Conservation (phyloP, 352 stramenopile species). For the Phytophthora cryptogea region DNA sequence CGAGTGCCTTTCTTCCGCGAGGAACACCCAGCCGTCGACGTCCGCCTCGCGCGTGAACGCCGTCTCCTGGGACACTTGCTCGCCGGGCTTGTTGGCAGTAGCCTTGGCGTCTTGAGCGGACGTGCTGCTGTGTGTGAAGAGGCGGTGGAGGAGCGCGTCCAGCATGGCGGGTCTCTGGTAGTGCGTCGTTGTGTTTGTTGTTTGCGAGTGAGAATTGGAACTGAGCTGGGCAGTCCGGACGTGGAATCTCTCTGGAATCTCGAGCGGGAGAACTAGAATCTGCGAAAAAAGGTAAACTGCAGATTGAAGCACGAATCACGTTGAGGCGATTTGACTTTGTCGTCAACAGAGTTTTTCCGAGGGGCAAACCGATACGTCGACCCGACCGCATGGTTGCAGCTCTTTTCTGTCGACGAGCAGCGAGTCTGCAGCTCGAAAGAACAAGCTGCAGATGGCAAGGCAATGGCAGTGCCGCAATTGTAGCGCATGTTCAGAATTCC, state of each 20-base stretch:
- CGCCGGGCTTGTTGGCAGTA: slow-evolving; percentile 5
- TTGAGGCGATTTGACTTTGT: not conserved
- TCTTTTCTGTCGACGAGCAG: too few relatives aligned
- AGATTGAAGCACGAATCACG: slow-evolving; percentile 1
- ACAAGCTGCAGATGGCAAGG: too few relatives aligned
- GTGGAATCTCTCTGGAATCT: slow-evolving; percentile 19
- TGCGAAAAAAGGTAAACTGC: slow-evolving; percentile 17
- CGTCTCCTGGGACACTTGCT: slow-evolving; percentile 36
- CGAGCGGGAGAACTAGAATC: slow-evolving; percentile 19
- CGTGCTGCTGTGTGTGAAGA: slow-evolving; percentile 30
- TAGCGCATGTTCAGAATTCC: too few relatives aligned
- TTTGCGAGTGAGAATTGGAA: slow-evolving; percentile 17
- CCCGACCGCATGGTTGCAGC: not conserved
- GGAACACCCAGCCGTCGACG: slow-evolving; percentile 56
- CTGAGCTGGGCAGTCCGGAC: not conserved
- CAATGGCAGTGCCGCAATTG: too few relatives aligned
- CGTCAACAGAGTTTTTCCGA: not conserved
- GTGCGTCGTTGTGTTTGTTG: slow-evolving; percentile 1
- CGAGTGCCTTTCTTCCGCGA: slow-evolving; percentile 36
- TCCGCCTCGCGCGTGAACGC: slow-evolving; percentile 41
- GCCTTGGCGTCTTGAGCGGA: slow-evolving; percentile 13
- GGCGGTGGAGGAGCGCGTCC: slow-evolving; percentile 40
- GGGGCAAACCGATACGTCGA: slow-evolving; percentile 1
- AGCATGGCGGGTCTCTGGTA: slow-evolving; percentile 28
- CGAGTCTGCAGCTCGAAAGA: too few relatives aligned